phyloP scores from a whole-genome alignment of 352 stramenopile genomes.

The Phytophthora niederhauseri region DNA sequence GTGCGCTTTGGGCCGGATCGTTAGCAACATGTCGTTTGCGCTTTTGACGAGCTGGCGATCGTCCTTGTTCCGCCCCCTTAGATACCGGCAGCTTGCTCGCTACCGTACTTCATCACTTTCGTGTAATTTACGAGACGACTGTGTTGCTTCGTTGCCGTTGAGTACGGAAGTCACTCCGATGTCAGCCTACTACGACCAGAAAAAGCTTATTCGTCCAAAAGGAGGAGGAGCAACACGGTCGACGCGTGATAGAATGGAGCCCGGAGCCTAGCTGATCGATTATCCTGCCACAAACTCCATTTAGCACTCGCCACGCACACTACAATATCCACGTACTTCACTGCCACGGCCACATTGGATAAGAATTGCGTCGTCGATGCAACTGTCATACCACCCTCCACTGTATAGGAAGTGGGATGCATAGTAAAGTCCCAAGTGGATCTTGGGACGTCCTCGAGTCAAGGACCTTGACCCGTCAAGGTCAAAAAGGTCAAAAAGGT shows the following conservation, averaged over 20 bases:
- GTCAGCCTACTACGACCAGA: neutral
- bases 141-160: neutral
- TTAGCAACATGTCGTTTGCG: neutral
- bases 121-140: neutral
- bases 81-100: neutral
- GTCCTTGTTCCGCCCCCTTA: constrained; percentile 2
- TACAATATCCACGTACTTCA: neutral
- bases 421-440: neutral
- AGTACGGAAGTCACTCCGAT: constrained; percentile 3
- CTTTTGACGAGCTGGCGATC: neutral
- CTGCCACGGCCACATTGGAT: neutral
- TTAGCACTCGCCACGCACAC: neutral
- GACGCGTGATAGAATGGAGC: constrained; percentile 1
- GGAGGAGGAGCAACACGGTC: neutral
- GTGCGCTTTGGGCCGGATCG: neutral
- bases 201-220: constrained; percentile 14
- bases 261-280: neutral
- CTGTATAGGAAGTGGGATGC: constrained; percentile 1
- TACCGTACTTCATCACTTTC: neutral
- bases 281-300: neutral
- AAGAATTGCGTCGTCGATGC: neutral
- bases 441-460: neutral
- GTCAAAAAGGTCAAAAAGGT: too few relatives aligned
- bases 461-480: neutral
- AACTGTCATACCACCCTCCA: neutral